Conservation (phyloP, 352 stramenopile genomes). For the Vaucheria bursata region DNA sequence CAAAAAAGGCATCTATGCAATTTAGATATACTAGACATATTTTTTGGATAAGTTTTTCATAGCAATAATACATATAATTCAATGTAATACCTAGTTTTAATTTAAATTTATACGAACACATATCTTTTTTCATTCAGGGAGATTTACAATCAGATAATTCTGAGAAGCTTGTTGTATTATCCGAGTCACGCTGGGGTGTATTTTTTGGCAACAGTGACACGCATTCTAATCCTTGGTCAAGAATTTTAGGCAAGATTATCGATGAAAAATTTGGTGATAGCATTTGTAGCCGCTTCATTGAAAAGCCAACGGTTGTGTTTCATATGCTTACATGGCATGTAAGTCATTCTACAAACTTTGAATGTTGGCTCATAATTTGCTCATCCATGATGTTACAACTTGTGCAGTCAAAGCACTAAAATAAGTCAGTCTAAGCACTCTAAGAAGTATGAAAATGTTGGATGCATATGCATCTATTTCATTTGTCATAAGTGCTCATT, state of each 20-base stretch:
- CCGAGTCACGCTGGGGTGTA: not conserved
- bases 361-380: too few species aligned
- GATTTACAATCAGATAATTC: not conserved
- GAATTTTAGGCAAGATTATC: not conserved
- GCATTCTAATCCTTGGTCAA: not conserved
- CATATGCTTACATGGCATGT: slow-evolving; percentile 37
- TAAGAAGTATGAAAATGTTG: too few species aligned
- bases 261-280: not conserved
- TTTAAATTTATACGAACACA: not conserved
- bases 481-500: too few species aligned
- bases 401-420: too few species aligned
- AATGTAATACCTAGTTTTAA: not conserved
- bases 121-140: not conserved
- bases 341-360: too few species aligned
- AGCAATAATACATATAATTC: not conserved
- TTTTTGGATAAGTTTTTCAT: not conserved
- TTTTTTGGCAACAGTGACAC: not conserved
- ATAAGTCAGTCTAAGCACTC: too few species aligned
- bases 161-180: not conserved
- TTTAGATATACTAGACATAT: not conserved
- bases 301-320: slow-evolving; percentile 11
- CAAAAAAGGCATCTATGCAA: not conserved
- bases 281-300: not conserved
- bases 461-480: too few species aligned
- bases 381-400: too few species aligned